A percentile compares a stretch with the other conserved stretches of the same genome.
Evolutionary conservation across 352 stramenopile genomes (phyloP).

Genomic region (Pythium grandisporangium): DNA sequence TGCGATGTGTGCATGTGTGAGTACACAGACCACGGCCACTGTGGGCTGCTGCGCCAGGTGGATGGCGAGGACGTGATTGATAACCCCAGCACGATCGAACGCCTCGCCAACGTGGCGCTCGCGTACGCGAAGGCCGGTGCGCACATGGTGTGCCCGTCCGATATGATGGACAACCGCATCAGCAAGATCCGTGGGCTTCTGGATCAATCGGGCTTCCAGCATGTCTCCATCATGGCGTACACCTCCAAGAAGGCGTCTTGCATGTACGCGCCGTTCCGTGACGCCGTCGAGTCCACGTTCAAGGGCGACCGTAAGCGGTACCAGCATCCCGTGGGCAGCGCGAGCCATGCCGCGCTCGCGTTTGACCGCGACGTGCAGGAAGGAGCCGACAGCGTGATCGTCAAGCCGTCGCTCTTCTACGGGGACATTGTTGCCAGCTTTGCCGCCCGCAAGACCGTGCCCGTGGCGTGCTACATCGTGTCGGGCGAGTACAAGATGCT

Average conservation of each 20-base stretch:
- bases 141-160: conserved; percentile 95
- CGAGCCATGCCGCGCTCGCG: conserved; percentile 68
- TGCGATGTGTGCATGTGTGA: conserved; percentile 88
- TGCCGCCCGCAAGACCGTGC: conserved; percentile 87
- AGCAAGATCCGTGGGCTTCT: conserved; percentile 91
- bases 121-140: conserved; percentile 93
- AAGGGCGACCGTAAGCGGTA: conserved; percentile 96
- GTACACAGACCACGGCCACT: conserved; percentile 88
- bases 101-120: conserved; percentile 93
- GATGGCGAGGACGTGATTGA: conserved; percentile 95
- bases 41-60: conserved; percentile 71
- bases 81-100: conserved; percentile 94
- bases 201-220: conserved; percentile 93
- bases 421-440: conserved; percentile 95
- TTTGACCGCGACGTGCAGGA: conserved; percentile 74
- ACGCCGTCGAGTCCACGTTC: conserved; percentile 96
- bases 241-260: conserved; percentile 97
- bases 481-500: conserved; percentile 99
- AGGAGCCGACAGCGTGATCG: conserved; percentile 98
- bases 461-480: conserved; percentile 98
- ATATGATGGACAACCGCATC: conserved; percentile 98
- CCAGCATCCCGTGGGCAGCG: conserved; percentile 88
- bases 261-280: conserved; percentile 95
- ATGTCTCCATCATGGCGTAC: conserved; percentile 99
- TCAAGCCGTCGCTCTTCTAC: conserved; percentile 98